Evolutionary conservation across 768 basidiomycete species (phyloP), one percentile per base, ranked within the genome.

Genomic region (Leucosporidium scottii): DNA sequence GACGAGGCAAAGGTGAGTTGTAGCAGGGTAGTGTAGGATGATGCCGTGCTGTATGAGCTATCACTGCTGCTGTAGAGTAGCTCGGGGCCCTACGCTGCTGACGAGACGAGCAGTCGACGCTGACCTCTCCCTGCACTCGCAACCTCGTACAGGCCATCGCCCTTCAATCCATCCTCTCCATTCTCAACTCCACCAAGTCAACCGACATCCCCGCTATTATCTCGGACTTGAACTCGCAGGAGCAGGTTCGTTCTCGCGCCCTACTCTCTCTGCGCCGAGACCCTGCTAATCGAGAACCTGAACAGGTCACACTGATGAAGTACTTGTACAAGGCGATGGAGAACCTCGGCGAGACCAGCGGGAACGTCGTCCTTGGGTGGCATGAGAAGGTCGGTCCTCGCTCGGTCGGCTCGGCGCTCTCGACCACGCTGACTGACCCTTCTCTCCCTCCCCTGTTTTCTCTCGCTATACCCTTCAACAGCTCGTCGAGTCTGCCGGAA

Each of bases 241-340:
- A 79, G 56, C 78, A 80, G 61, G 68, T 65, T 17, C 62, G 60
- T 21, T 20, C 10, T 23, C 25, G 27, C 27, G n/a, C 36, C 12
- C 36, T 25, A 39, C 15, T 47, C 34, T n/a, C 48, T 34, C 34
- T 5, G 4, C 34, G 34, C 34, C 34, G 34, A 34, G 34, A n/a
- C n/a, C n/a, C n/a, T n/a, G n/a, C n/a, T n/a, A n/a, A n/a, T n/a
- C n/a, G n/a, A n/a, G n/a, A n/a, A n/a, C n/a, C n/a, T n/a, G n/a
- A n/a, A 54, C 90, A 93, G 75, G 94, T 96, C 76, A 89, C 87
- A 39, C 83, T 97, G 62, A 98, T 96, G 94, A 94, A 93, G 77
- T 98, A 94, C 76, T 81, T 98, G 21, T 98, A 97, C 84, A 98
- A 98, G 81, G 93, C 91, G 21, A 97, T 96, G 93, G 84, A 82